Percentiles rank a stretch among this genome's conserved stretches.
Conservation (phyloP, 2,329 filamentous ascomycete species). For the Alternaria gansuensis region DNA sequence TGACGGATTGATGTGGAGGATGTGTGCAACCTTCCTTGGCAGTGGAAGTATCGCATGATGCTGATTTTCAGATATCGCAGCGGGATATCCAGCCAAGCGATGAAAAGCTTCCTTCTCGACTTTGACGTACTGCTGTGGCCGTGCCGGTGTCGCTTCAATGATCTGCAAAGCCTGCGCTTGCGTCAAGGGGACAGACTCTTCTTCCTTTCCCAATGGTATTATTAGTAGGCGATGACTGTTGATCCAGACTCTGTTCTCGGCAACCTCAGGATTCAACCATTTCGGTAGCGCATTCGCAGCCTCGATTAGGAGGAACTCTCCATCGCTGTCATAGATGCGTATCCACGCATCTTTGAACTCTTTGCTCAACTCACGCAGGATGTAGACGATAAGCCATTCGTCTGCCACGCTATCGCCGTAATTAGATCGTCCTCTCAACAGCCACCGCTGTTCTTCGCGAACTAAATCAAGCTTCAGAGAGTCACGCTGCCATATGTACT, state of each 20-base stretch:
- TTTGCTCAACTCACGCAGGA: slow-evolving; percentile 82
- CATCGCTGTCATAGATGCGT: slow-evolving; percentile 84
- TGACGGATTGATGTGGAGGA: slow-evolving; percentile 77
- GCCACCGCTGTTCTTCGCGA: slow-evolving; percentile 66
- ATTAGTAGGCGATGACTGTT: slow-evolving; percentile 78
- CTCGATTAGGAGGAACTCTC: slow-evolving; percentile 94
- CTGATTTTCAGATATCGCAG: slow-evolving; percentile 75
- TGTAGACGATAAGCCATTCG: slow-evolving; percentile 95
- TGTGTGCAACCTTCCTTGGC: slow-evolving; percentile 80
- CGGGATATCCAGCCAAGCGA: slow-evolving; percentile 82
- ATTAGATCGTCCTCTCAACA: slow-evolving; percentile 79
- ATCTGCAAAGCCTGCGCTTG: slow-evolving; percentile 70
- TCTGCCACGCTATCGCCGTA: slow-evolving; percentile 96
- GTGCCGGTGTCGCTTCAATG: slow-evolving; percentile 65
- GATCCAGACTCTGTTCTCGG: slow-evolving; percentile 89
- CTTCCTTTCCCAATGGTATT: slow-evolving; percentile 64
- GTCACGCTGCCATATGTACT: slow-evolving; percentile 96
- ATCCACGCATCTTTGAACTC: slow-evolving; percentile 80
- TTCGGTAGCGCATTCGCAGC: slow-evolving; percentile 85
- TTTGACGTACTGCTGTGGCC: slow-evolving; percentile 73
- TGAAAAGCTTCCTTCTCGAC: slow-evolving; percentile 93
- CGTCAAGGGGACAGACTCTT: slow-evolving; percentile 58
- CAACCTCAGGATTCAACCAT: slow-evolving; percentile 92
- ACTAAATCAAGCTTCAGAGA: slow-evolving; percentile 73
- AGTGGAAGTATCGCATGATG: slow-evolving; percentile 78